Evolutionary conservation across 805 yeast genomes (phyloP).

Genomic region (Komagataella pseudopastoris): DNA sequence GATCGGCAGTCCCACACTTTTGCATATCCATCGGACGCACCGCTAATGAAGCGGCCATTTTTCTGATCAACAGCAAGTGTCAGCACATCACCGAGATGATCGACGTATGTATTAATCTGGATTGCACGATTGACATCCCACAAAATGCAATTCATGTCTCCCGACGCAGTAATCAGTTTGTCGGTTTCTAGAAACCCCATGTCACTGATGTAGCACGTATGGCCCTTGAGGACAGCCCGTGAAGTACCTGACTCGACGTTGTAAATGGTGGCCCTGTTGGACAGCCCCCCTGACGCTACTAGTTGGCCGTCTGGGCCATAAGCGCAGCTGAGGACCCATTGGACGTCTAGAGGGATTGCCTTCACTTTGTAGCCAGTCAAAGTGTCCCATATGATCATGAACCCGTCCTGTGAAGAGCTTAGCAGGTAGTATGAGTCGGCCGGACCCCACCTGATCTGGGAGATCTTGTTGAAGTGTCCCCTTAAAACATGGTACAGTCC

Average conservation of each 20-base stretch:
- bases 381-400: conserved; percentile 73
- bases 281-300: conserved; percentile 75
- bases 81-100: conserved; percentile 64
- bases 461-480: conserved; percentile 67
- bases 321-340: conserved; percentile 71
- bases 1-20: conserved; percentile 53
- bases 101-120: conserved; percentile 38
- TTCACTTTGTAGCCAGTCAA: conserved; percentile 55
- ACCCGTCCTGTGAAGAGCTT: conserved; percentile 81
- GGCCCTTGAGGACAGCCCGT: conserved; percentile 56
- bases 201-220: conserved; percentile 69
- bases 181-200: conserved; percentile 50
- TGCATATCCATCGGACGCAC: conserved; percentile 57
- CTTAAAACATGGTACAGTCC: conserved; percentile 19
- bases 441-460: conserved; percentile 54
- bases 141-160: conserved; percentile 64
- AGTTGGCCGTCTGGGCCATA: conserved; percentile 50
- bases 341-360: conserved; percentile 60
- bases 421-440: conserved; percentile 51
- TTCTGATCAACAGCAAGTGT: conserved; percentile 22
- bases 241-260: conserved; percentile 15
- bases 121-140: conserved; percentile 69
- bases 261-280: conserved; percentile 66
- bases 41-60: conserved; percentile 30
- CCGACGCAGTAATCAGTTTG: conserved; percentile 55